phyloP scores from a whole-genome alignment of 176 grass and related monocot species.

The Pharus latifolius region DNA sequence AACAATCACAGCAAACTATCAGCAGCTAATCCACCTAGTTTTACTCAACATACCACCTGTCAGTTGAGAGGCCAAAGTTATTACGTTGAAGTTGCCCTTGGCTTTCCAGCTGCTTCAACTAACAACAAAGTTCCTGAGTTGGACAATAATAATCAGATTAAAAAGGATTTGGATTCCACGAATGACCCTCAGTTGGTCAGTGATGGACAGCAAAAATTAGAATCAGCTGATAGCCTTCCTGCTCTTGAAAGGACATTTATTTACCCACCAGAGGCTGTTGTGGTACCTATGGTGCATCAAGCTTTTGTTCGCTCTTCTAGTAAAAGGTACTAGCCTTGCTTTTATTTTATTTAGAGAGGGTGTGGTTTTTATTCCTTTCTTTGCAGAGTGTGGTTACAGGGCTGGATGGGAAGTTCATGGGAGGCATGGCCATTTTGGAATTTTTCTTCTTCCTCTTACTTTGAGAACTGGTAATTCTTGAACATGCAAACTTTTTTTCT shows the following conservation, averaged over 20 bases:
- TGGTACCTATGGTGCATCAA: constrained; percentile 87
- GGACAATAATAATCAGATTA: constrained; percentile 46
- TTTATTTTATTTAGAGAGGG: neutral
- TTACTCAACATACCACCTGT: constrained; percentile 56
- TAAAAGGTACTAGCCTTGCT: constrained; percentile 53
- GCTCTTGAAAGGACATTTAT: constrained; percentile 93
- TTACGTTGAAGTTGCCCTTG: constrained; percentile 94
- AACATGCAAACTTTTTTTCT: constrained; percentile 1
- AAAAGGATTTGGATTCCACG: constrained; percentile 30
- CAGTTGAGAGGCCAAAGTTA: constrained; percentile 92
- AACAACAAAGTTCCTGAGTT: constrained; percentile 40
- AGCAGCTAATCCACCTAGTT: constrained; percentile 46
- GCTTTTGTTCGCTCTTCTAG: constrained; percentile 83
- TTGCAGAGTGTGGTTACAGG: constrained; percentile 67
- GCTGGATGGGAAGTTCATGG: constrained; percentile 48
- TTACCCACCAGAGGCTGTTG: constrained; percentile 80
- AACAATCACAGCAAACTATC: constrained; percentile 69
- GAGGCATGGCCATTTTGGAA: constrained; percentile 97
- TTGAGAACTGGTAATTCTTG: constrained; percentile 65
- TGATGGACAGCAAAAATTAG: constrained; percentile 36
- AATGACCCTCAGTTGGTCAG: constrained; percentile 26
- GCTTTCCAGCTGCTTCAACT: constrained; percentile 41
- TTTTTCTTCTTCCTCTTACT: constrained; percentile 67
- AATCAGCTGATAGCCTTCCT: constrained; percentile 38
- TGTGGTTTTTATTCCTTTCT: constrained; percentile 28